Evolutionary conservation across 2,329 filamentous ascomycete genomes (phyloP), one percentile per base, ranked within the genome.

Genomic region (Exophiala spinifera): DNA sequence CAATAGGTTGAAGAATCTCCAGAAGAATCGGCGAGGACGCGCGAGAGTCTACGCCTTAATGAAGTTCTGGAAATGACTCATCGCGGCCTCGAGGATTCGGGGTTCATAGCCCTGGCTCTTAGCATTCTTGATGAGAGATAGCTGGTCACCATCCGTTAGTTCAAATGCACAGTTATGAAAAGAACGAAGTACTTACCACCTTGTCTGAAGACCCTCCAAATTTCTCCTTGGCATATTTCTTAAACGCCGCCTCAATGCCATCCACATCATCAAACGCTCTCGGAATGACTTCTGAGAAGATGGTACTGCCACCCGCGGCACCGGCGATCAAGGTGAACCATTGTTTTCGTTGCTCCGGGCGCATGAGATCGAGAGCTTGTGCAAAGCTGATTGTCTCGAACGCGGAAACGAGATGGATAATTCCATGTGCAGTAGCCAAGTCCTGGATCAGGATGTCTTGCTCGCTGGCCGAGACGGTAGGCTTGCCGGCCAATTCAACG

Each of bases 61-160:
- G 23, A 44, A 44, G n/a, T 28, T 23, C 81, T 81, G 25, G 21
- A 51, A 46, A 21, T 25, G 42, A 13, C 5, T 21, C 19, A 55
- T 33, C 4, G 60, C 60, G 7, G 51, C 55, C 37, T 61, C 59
- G 13, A 61, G 43, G 20, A 61, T 40, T n/a, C 44, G 44, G 2
- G 59, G 59, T 33, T 52, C 33, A 36, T 61, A 61, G n/a, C 34
- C 43, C n/a, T 61, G 52, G 6, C 23, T 51, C 44, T 57, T 59
- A 40, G 59, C 56, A 10, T 51, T 15, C 39, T 52, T 43, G 42
- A 61, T 46, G 33, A 61, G 31, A 17, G 20, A 39, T 4, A 39
- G 19, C 37, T 51, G 33, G 15, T 17, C 31, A 19, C 19, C n/a
- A 14, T 13, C 10, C 3, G 15, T 46, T 11, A 46, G 43, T 31